Evolutionary conservation across 2,329 filamentous ascomycete species (phyloP).

Genomic region (Fusarium mangiferae): DNA sequence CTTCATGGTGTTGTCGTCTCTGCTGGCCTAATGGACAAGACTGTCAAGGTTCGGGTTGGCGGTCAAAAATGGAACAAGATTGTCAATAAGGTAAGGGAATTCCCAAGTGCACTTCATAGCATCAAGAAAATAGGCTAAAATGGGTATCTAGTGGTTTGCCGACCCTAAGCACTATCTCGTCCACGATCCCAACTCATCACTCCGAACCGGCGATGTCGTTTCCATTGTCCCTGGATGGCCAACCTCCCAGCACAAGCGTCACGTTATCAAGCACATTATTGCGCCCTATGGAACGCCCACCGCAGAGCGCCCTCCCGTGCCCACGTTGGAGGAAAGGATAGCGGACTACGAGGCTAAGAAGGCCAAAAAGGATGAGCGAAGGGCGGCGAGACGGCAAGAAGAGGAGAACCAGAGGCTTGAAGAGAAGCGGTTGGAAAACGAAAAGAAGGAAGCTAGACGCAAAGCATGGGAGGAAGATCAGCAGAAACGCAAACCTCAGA

Average conservation of each 20-base stretch:
- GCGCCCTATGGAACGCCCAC: constrained; percentile 73
- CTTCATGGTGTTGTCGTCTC: constrained; percentile 79
- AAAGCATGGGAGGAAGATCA: constrained; percentile 39
- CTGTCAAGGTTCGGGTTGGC: constrained; percentile 80
- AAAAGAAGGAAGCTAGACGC: constrained; percentile 41
- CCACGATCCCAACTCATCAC: constrained; percentile 80
- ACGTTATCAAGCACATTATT: constrained; percentile 80
- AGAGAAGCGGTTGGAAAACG: constrained; percentile 40
- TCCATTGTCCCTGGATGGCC: constrained; percentile 74
- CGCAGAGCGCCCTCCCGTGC: constrained; percentile 72
- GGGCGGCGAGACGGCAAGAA: constrained; percentile 48
- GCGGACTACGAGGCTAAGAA: constrained; percentile 64
- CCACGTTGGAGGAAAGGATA: constrained; percentile 70
- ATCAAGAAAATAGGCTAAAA: background rate
- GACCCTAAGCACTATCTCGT: constrained; percentile 74
- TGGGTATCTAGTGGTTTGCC: constrained; percentile 64
- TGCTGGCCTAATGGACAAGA: constrained; percentile 80
- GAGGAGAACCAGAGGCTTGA: constrained; percentile 40
- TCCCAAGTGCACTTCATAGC: background rate
- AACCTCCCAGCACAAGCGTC: constrained; percentile 73
- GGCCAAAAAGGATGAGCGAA: constrained; percentile 66
- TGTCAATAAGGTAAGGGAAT: constrained; percentile 72
- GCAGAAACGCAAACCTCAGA: constrained; percentile 31
- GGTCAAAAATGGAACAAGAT: constrained; percentile 76
- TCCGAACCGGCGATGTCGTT: constrained; percentile 79